Evolutionary conservation across 2,329 filamentous ascomycete genomes (phyloP), one percentile per base, ranked within the genome.

Genomic region (Beauveria asiatica): DNA sequence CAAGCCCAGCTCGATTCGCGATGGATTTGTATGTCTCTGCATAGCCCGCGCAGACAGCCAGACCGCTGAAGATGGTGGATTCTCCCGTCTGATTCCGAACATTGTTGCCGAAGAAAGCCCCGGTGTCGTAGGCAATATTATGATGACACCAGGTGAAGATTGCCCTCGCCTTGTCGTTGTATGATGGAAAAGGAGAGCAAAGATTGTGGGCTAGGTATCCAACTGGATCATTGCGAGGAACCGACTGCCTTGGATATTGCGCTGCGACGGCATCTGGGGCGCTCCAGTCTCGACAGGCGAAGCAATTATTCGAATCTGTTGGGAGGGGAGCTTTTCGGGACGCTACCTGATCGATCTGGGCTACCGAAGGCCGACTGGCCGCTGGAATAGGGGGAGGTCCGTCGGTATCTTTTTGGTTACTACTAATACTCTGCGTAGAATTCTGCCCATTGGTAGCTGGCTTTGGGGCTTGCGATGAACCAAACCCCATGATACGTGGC

Each of bases 81-180:
- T 86, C 83, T 0, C 91, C 87, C 0, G 85, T 87, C 46, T 84
- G 85, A 8, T 82, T 78, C 63, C 85, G 80, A 37, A 96, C 77
- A 51, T 78, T 84, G 41, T 86, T 83, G 60, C 80, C 83, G 69
- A 95, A 95, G 76, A 97, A 96, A 25, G 86, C 82, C 27, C 83
- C 80, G 0, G 85, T 84, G 70, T 97, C 90, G 71, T 97, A 99
- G 51, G 80, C 81, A 61, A 99, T 86, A 67, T 97, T 97, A 73
- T 97, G 87, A 73, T 97, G 93, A 45, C 92, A 85, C 94, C 94
- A 99, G 1, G 89, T 90, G 70, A 97, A 97, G 62, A 99, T 90
- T 2, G 86, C 91, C 30, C 94, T 83, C 2, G 94, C 93, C 75
- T 97, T 97, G 73, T 97, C 93, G 0, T 93, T 96, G 1, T 78